These are phyloP conservation scores for Phaffomyces thermotolerans DNA, from an alignment of 805 yeast species.

Conservation along the genomic window DNA sequence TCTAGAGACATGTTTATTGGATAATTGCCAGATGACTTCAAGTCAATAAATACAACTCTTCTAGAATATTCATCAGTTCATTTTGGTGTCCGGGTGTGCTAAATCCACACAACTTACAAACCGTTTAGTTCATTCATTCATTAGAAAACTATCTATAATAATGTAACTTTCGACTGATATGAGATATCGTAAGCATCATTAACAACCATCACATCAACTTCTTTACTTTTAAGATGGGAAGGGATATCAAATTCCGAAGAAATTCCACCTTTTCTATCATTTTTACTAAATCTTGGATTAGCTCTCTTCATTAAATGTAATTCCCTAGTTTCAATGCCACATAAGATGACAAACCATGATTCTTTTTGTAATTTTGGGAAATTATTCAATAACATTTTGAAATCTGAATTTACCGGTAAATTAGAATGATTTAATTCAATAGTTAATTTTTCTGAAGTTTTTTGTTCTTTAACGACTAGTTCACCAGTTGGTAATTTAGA, in stretches of 20 bases:
- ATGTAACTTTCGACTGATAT: conserved; percentile 29
- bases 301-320: conserved; percentile 67
- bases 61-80: background rate
- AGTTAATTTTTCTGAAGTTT: conserved; percentile 26
- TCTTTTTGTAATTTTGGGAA: conserved; percentile 91
- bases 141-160: conserved; percentile 4
- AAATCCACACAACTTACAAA: too few species aligned
- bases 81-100: too few species aligned
- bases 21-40: too few species aligned
- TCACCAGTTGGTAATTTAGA: conserved; percentile 60
- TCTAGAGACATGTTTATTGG: too few species aligned
- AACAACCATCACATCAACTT: conserved; percentile 41
- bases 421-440: conserved; percentile 51
- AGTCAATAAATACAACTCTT: too few species aligned
- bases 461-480: conserved; percentile 29
- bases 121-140: background rate
- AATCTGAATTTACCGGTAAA: conserved; percentile 41
- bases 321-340: conserved; percentile 44
- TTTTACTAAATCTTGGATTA: conserved; percentile 40
- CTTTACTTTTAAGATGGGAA: conserved; percentile 38
- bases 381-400: conserved; percentile 64
- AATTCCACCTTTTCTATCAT: conserved; percentile 23
- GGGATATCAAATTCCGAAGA: conserved; percentile 43
- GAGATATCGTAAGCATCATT: conserved; percentile 61
- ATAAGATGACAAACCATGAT: conserved; percentile 77